Evolutionary conservation across 108 stramenopile genomes (phyloP).

Genomic region (Stephanodiscus triporus): DNA sequence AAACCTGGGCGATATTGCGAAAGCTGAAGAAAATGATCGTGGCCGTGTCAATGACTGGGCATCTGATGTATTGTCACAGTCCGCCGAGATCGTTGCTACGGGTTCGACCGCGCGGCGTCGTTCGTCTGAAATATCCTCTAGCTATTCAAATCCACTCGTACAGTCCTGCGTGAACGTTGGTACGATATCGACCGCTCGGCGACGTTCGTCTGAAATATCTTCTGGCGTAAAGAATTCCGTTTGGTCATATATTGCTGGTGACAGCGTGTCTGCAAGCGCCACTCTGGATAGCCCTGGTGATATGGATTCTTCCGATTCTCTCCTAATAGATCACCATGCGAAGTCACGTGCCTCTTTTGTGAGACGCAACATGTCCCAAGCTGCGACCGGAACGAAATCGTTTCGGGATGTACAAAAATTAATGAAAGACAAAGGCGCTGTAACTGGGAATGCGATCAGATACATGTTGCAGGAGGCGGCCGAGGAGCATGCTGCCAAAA

Average conservation of each 20-base stretch:
- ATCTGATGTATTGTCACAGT: too few species aligned
- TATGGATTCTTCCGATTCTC: background rate
- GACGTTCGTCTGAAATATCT: too few species aligned
- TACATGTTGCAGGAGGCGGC: constrained; percentile 23
- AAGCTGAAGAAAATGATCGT: background rate
- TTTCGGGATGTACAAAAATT: constrained; percentile 39
- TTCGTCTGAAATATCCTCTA: too few species aligned
- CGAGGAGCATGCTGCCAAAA: constrained; percentile 1
- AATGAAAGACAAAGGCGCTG: constrained; percentile 37
- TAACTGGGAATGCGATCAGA: constrained; percentile 30
- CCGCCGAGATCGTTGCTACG: too few species aligned
- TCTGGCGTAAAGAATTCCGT: too few species aligned
- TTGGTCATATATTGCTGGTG: background rate
- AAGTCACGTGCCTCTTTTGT: background rate
- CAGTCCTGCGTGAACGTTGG: too few species aligned
- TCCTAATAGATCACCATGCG: background rate
- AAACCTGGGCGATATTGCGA: background rate
- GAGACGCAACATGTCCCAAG: constrained; percentile 17
- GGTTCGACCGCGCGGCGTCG: too few species aligned
- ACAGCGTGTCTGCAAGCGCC: too few species aligned
- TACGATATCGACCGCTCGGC: too few species aligned
- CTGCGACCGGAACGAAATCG: constrained; percentile 10
- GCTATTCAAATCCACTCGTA: too few species aligned
- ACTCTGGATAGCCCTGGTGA: too few species aligned
- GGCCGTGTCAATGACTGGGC: too few species aligned